Percentiles rank a stretch among this genome's conserved stretches.
phyloP scores from a whole-genome alignment of 2,329 filamentous ascomycete genomes.

The Trichoderma semiorbis region DNA sequence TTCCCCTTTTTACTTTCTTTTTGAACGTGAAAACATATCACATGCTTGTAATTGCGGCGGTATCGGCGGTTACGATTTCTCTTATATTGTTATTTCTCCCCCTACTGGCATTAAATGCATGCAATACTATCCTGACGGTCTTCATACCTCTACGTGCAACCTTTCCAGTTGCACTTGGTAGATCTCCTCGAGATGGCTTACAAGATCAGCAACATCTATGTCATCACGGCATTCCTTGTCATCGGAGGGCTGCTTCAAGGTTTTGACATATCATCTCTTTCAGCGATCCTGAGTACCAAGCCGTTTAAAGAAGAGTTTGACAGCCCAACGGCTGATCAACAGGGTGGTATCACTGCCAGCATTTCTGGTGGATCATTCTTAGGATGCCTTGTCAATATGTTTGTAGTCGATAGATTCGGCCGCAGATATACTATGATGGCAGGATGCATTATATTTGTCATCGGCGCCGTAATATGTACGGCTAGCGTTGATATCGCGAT shows the following conservation, averaged over 20 bases:
- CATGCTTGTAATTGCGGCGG: background rate
- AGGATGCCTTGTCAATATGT: background rate
- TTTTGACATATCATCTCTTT: constrained; percentile 9
- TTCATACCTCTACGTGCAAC: background rate
- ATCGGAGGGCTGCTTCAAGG: constrained; percentile 1
- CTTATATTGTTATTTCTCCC: background rate
- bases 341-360: constrained; percentile 5
- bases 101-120: background rate
- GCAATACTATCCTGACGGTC: background rate
- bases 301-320: background rate
- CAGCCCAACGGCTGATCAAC: constrained; percentile 5
- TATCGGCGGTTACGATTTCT: background rate
- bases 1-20: background rate
- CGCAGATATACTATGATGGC: background rate
- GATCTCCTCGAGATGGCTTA: background rate
- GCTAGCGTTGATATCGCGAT: constrained; percentile 6
- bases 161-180: background rate
- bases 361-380: constrained; percentile 3
- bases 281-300: background rate
- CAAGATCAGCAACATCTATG: background rate
- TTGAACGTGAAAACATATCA: background rate
- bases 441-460: background rate
- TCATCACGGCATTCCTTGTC: background rate
- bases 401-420: background rate
- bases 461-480: background rate